Percentiles rank a stretch among this genome's conserved stretches.
Evolutionary conservation across 768 basidiomycete genomes (phyloP).

Genomic region (Mycena chlorophos): DNA sequence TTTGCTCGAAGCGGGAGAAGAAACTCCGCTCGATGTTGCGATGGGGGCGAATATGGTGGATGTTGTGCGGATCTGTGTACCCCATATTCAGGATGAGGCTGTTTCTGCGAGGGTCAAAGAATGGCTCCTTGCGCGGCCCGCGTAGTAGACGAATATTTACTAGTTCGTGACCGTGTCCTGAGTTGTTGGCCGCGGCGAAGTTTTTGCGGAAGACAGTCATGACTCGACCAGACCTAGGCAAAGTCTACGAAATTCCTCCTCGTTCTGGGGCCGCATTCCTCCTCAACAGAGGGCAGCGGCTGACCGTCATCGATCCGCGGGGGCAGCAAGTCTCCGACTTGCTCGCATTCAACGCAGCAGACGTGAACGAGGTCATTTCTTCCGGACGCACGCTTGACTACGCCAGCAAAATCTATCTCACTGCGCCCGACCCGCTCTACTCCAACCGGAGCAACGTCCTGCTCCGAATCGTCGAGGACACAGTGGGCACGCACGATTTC

Average conservation of each 20-base stretch:
- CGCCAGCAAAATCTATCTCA: constrained; percentile 12
- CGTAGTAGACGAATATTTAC: too few species aligned
- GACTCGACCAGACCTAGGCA: neutral
- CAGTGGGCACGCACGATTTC: constrained; percentile 12
- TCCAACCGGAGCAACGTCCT: constrained; percentile 13
- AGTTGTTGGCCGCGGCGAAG: too few species aligned
- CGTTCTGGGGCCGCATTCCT: neutral
- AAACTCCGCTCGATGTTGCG: too few species aligned
- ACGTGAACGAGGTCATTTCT: constrained; percentile 7
- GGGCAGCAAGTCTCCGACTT: constrained; percentile 13
- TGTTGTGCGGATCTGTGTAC: too few species aligned
- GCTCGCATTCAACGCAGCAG: constrained; percentile 9
- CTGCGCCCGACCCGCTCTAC: constrained; percentile 12
- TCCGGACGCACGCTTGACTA: constrained; percentile 17
- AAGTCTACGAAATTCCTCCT: constrained; percentile 1
- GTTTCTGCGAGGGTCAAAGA: too few species aligned
- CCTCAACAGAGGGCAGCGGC: neutral
- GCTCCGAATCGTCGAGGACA: constrained; percentile 14
- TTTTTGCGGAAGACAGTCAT: constrained; percentile 27
- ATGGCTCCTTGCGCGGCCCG: too few species aligned
- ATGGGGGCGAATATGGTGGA: too few species aligned
- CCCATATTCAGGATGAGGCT: too few species aligned
- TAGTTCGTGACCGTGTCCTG: too few species aligned
- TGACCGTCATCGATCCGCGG: constrained; percentile 7
- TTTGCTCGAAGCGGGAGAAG: too few species aligned